Percentiles rank a stretch among this genome's conserved stretches.
Conservation (phyloP, 1,284 basidiomycete genomes). For the Rhodotorula sp. region DNA sequence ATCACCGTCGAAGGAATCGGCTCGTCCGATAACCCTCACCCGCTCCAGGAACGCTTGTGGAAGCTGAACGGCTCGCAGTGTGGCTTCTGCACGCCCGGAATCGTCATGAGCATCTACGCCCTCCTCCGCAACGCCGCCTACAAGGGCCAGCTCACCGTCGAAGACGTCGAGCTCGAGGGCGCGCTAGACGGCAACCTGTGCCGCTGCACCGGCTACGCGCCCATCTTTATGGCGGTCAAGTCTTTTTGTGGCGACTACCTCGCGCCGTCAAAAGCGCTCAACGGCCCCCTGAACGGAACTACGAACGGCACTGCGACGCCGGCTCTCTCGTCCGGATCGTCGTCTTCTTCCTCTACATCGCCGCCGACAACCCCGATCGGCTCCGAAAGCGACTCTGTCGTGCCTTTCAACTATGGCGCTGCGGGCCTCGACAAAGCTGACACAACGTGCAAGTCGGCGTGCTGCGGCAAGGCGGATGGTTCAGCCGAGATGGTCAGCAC, state of each 20-base stretch:
- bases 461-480: constrained; percentile 1
- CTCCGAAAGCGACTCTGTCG: constrained; percentile 26
- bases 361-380: constrained; percentile 2
- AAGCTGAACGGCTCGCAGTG: constrained; percentile 49
- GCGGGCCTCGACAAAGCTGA: constrained; percentile 14
- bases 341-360: not conserved
- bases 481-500: constrained; percentile 16
- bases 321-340: constrained; percentile 2
- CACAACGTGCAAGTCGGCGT: constrained; percentile 1
- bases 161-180: constrained; percentile 47
- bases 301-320: not conserved
- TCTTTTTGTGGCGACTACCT: constrained; percentile 42
- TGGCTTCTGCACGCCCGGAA: constrained; percentile 45
- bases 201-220: constrained; percentile 44
- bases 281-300: not conserved
- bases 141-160: constrained; percentile 43
- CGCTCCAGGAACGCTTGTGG: constrained; percentile 49
- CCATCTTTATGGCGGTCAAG: constrained; percentile 44
- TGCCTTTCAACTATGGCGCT: constrained; percentile 38
- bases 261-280: constrained; percentile 7
- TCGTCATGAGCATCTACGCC: constrained; percentile 50
- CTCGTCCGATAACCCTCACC: constrained; percentile 47
- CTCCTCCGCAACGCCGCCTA: constrained; percentile 47
- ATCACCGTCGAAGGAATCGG: constrained; percentile 50
- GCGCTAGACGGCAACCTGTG: constrained; percentile 50